Percentiles rank a stretch among this genome's conserved stretches.
phyloP scores from a whole-genome alignment of 1,284 basidiomycete species.

The Trichosporon inkin region DNA sequence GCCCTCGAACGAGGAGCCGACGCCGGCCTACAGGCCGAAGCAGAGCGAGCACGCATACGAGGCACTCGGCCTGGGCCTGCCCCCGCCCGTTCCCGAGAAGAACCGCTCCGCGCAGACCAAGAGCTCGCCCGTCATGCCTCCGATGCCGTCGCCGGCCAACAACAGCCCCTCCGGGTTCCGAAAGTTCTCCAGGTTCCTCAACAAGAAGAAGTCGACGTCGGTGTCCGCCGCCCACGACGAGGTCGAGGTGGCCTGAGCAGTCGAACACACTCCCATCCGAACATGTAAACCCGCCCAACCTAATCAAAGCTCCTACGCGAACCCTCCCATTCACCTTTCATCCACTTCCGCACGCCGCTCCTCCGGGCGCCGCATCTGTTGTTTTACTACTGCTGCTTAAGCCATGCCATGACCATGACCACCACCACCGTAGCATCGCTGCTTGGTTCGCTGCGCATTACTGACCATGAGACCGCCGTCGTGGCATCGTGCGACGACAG shows the following conservation, averaged over 20 bases:
- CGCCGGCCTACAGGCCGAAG: constrained; percentile 1
- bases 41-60: background rate
- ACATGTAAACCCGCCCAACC: background rate
- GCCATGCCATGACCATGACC: background rate
- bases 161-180: background rate
- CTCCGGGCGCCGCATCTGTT: background rate
- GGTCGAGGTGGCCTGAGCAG: background rate
- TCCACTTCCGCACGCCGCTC: background rate
- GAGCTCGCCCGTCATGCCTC: background rate
- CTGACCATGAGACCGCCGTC: background rate
- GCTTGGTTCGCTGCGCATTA: background rate
- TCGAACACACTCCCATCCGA: background rate
- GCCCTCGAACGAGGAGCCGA: background rate
- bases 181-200: constrained; percentile 1
- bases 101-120: background rate
- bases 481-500: background rate
- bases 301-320: background rate
- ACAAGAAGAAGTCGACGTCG: constrained; percentile 6
- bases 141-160: background rate
- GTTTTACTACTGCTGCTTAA: constrained; percentile 1
- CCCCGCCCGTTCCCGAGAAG: background rate
- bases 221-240: background rate
- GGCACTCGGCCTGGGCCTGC: background rate
- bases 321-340: background rate
- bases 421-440: background rate